phyloP scores from a whole-genome alignment of 129 eudicot genomes.

The Glebionis coronaria region DNA sequence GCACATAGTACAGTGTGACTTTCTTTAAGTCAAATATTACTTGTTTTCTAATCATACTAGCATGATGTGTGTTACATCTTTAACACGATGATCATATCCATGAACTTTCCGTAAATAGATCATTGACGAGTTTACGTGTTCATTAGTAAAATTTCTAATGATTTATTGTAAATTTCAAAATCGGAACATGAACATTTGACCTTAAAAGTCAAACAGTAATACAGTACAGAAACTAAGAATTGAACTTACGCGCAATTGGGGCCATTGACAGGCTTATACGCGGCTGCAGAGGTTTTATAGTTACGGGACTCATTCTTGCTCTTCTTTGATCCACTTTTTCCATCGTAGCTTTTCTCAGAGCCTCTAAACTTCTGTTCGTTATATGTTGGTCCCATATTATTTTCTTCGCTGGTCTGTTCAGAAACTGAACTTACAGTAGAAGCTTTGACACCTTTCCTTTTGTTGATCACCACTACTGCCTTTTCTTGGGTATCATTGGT shows the following conservation, averaged over 20 bases:
- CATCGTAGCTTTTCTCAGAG: conserved; percentile 51
- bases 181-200: conserved; percentile 10
- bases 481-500: conserved; percentile 52
- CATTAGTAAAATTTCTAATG: neutral
- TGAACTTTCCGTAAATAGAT: neutral
- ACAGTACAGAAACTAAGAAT: conserved; percentile 7
- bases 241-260: conserved; percentile 78
- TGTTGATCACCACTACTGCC: conserved; percentile 36
- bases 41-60: neutral
- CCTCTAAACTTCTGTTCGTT: conserved; percentile 39
- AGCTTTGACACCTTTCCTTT: conserved; percentile 25
- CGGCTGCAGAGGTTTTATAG: conserved; percentile 32
- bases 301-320: conserved; percentile 25
- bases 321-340: conserved; percentile 32
- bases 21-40: conserved; percentile 14
- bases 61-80: neutral
- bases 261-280: conserved; percentile 55
- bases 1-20: conserved; percentile 6
- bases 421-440: conserved; percentile 22
- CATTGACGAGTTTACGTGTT: neutral
- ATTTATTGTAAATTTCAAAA: neutral
- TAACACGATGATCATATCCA: conserved; percentile 2
- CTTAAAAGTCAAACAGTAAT: conserved; percentile 13
- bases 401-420: conserved; percentile 28
- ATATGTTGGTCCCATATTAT: conserved; percentile 27